Percentiles rank a stretch among this genome's conserved stretches.
These are phyloP conservation scores for Oryza glumipatula DNA, from an alignment of 176 grass and related monocot genomes.

Conservation along the genomic window DNA sequence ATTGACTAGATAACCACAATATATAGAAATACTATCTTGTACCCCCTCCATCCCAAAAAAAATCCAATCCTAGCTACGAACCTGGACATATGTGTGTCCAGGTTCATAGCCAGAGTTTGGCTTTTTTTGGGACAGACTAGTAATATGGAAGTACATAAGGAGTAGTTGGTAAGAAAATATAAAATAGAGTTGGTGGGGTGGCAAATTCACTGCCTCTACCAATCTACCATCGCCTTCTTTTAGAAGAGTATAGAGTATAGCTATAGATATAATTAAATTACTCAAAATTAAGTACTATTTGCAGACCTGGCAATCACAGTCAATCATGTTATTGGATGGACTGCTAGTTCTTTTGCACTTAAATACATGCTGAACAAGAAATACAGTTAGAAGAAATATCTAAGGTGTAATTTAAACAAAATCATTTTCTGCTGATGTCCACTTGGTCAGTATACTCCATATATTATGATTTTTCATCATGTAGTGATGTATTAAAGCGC, in stretches of 20 bases:
- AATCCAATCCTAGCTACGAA: too few relatives aligned
- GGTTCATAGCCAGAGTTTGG: too few relatives aligned
- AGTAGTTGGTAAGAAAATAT: too few relatives aligned
- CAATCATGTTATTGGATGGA: conserved; percentile 5
- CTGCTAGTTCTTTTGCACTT: background rate
- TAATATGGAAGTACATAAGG: too few relatives aligned
- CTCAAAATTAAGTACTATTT: background rate
- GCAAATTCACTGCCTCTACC: too few relatives aligned
- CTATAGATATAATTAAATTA: background rate
- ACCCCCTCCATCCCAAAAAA: too few relatives aligned
- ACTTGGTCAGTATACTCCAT: conserved; percentile 8
- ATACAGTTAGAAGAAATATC: conserved; percentile 14
- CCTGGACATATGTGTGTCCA: too few relatives aligned
- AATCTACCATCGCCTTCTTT: background rate
- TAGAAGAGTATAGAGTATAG: too few relatives aligned
- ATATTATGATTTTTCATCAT: background rate
- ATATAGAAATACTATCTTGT: too few relatives aligned
- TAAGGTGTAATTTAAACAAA: conserved; percentile 4
- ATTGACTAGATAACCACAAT: too few relatives aligned
- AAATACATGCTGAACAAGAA: conserved; percentile 9
- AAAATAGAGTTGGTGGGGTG: too few relatives aligned
- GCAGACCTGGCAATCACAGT: background rate
- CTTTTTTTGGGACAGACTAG: too few relatives aligned
- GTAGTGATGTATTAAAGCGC: background rate
- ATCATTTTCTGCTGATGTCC: conserved; percentile 16